Percentiles rank a stretch among this genome's conserved stretches.
These are phyloP conservation scores for Rhizopus delemar DNA, from an alignment of 371 early-diverging fungal genomes.

Conservation along the genomic window DNA sequence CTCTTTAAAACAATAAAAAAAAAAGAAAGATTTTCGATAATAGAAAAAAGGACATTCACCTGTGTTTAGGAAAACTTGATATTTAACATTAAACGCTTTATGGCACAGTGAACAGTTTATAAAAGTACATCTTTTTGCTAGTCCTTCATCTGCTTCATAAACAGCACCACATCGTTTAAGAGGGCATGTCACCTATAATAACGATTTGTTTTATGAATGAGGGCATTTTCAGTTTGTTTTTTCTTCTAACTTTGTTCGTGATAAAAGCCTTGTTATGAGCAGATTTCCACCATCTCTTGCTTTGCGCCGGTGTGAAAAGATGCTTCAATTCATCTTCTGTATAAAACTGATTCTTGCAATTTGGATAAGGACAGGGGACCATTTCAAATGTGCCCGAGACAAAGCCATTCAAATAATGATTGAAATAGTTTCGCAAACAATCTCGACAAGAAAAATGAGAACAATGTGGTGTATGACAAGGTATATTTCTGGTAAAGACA, in stretches of 20 bases:
- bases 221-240: not conserved
- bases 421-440: slow-evolving; percentile 10
- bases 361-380: slow-evolving; percentile 10
- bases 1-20: slow-evolving; percentile 5
- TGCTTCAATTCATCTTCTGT: not conserved
- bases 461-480: slow-evolving; percentile 2
- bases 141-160: slow-evolving; percentile 13
- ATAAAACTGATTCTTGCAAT: slow-evolving; percentile 5
- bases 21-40: not conserved
- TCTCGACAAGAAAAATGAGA: slow-evolving; percentile 9
- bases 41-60: slow-evolving; percentile 1
- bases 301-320: not conserved
- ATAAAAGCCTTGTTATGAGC: slow-evolving; percentile 10
- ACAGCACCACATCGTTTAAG: slow-evolving; percentile 10
- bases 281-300: slow-evolving; percentile 14
- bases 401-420: not conserved
- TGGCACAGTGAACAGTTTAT: slow-evolving; percentile 25
- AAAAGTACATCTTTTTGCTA: slow-evolving; percentile 14
- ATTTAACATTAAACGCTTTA: slow-evolving; percentile 20
- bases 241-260: slow-evolving; percentile 13
- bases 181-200: slow-evolving; percentile 20
- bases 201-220: no score
- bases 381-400: not conserved
- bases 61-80: slow-evolving; percentile 21
- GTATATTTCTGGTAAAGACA: not conserved